Evolutionary conservation across 306 rosid genomes (phyloP).

Genomic region (Pyrus betulifolia): DNA sequence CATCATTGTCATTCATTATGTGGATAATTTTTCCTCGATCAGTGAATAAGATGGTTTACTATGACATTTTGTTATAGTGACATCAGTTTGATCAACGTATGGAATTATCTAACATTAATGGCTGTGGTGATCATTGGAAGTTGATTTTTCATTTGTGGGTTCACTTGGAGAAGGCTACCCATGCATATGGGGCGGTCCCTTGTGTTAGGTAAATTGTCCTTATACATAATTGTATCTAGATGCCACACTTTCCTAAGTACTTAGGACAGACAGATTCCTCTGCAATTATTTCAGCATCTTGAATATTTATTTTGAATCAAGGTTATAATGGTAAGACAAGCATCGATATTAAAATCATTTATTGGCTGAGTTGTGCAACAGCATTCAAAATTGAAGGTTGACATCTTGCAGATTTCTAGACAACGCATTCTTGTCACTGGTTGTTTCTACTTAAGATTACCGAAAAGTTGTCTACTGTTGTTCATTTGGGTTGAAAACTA

Average conservation of each 20-base stretch:
- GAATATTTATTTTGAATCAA: background rate
- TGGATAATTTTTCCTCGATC: background rate
- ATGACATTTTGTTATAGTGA: background rate
- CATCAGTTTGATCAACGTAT: background rate
- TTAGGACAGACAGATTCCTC: background rate
- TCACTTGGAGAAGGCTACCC: conserved; percentile 1
- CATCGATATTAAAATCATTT: background rate
- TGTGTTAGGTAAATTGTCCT: background rate
- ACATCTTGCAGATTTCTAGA: background rate
- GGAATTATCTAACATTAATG: background rate
- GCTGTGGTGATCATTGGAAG: conserved; percentile 1
- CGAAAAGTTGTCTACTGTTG: background rate
- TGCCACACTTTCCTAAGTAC: background rate
- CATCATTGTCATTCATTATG: background rate
- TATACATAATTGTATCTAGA: background rate
- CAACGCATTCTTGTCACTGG: background rate
- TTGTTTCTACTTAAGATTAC: background rate
- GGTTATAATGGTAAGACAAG: background rate
- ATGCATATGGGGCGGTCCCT: background rate
- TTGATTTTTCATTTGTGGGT: conserved; percentile 13
- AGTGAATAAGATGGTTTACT: background rate
- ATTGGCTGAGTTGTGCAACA: background rate
- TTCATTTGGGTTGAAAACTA: background rate
- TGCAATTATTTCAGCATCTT: background rate
- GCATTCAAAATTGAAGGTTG: background rate